phyloP scores from a whole-genome alignment of 1,284 basidiomycete species.

The Singerocomus inundabilis region DNA sequence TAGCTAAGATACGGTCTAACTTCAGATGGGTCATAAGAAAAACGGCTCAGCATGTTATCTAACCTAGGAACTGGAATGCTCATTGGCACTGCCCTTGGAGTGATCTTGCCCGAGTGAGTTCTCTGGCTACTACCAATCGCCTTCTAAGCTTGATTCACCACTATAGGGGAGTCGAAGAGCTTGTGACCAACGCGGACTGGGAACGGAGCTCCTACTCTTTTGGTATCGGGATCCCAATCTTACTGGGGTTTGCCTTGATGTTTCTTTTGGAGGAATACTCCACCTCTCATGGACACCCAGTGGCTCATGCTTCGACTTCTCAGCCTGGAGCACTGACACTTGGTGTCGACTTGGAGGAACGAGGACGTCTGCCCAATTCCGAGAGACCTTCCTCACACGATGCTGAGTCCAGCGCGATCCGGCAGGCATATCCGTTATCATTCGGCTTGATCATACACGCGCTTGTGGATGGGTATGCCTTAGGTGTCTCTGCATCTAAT shows the following conservation, averaged over 20 bases:
- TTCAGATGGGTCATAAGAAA: conserved; percentile 39
- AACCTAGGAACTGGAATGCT: conserved; percentile 81
- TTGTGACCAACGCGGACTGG: conserved; percentile 38
- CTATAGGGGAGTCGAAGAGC: conserved; percentile 58
- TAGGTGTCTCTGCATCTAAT: conserved; percentile 73
- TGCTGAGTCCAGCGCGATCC: conserved; percentile 19
- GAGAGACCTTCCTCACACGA: conserved; percentile 13
- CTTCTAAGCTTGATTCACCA: not conserved
- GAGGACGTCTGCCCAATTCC: conserved; percentile 11
- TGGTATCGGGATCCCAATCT: conserved; percentile 69
- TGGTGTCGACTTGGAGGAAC: conserved; percentile 36
- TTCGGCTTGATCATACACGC: conserved; percentile 85
- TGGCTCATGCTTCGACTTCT: conserved; percentile 24
- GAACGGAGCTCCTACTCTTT: conserved; percentile 36
- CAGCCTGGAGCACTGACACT: conserved; percentile 12
- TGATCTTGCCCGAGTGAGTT: conserved; percentile 88
- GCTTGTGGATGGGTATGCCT: conserved; percentile 85
- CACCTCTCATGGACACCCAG: conserved; percentile 44
- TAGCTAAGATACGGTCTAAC: conserved; percentile 5
- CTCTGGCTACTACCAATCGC: conserved; percentile 13
- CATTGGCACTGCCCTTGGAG: conserved; percentile 83
- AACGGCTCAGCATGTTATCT: conserved; percentile 58
- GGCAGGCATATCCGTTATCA: conserved; percentile 65
- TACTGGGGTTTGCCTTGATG: conserved; percentile 85
- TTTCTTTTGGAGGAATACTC: conserved; percentile 68